These are phyloP conservation scores for Vigna nakashimae DNA, from an alignment of 306 rosid genomes.

Conservation along the genomic window DNA sequence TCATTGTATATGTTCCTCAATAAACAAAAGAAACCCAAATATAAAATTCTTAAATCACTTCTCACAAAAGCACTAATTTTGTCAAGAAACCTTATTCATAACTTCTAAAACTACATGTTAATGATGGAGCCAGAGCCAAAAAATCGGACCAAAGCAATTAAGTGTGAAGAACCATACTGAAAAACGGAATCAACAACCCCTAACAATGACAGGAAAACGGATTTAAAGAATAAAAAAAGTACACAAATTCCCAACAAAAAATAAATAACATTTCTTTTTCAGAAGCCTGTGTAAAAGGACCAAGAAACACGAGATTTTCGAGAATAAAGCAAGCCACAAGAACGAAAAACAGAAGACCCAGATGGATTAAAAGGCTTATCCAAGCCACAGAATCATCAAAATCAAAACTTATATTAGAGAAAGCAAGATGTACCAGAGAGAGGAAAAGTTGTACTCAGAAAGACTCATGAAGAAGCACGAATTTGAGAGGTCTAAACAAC, in stretches of 20 bases:
- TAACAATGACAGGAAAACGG: constrained; percentile 22
- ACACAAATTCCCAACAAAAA: neutral
- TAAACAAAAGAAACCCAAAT: constrained; percentile 32
- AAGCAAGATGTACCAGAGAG: constrained; percentile 57
- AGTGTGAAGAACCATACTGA: constrained; percentile 27
- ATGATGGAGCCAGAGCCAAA: constrained; percentile 20
- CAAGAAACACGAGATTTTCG: constrained; percentile 8
- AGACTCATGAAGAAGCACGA: constrained; percentile 6
- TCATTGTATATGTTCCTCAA: neutral
- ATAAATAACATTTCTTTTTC: neutral
- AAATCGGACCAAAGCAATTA: constrained; percentile 15
- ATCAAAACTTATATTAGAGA: constrained; percentile 34
- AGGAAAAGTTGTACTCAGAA: constrained; percentile 22
- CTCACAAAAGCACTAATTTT: constrained; percentile 24
- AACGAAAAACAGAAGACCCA: constrained; percentile 44
- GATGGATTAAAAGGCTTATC: constrained; percentile 16
- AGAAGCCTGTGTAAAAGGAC: constrained; percentile 1
- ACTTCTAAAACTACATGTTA: neutral
- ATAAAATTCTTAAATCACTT: constrained; percentile 29
- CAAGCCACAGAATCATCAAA: constrained; percentile 35
- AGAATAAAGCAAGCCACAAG: constrained; percentile 31
- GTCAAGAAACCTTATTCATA: constrained; percentile 30
- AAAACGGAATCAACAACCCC: constrained; percentile 30
- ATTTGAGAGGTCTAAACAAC: neutral
- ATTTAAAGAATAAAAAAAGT: neutral